phyloP scores from a whole-genome alignment of 2,329 filamentous ascomycete genomes.

The Fusarium heterosporum region DNA sequence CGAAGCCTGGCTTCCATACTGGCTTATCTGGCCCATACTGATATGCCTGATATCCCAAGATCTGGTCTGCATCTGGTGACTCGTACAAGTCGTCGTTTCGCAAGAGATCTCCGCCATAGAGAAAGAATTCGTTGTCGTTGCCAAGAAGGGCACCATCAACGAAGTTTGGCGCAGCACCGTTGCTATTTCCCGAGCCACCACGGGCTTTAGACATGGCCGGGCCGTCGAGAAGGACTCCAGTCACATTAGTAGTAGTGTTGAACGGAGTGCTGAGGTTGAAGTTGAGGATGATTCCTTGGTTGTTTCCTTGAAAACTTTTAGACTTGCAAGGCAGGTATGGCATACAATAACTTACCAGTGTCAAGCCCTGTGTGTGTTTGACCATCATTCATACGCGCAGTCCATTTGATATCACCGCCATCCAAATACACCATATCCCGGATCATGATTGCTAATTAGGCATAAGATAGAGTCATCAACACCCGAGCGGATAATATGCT shows the following conservation, averaged over 20 bases:
- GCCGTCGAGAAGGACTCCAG: constrained; percentile 58
- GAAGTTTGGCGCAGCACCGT: constrained; percentile 67
- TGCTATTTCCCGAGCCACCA: constrained; percentile 61
- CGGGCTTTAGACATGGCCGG: constrained; percentile 59
- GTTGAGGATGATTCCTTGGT: constrained; percentile 64
- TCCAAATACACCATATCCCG: constrained; percentile 74
- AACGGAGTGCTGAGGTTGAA: constrained; percentile 71
- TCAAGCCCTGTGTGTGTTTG: constrained; percentile 39
- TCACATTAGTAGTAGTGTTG: constrained; percentile 63
- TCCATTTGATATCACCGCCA: constrained; percentile 69
- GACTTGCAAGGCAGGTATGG: background rate
- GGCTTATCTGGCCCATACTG: constrained; percentile 61
- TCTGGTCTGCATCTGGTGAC: constrained; percentile 56
- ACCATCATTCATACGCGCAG: constrained; percentile 61
- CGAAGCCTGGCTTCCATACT: constrained; percentile 59
- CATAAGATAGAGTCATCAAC: constrained; percentile 35
- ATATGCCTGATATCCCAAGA: constrained; percentile 65
- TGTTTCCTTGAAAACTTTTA: constrained; percentile 59
- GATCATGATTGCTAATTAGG: constrained; percentile 63
- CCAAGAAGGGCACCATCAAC: constrained; percentile 72
- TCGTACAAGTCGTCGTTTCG: constrained; percentile 50
- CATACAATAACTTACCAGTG: constrained; percentile 57
- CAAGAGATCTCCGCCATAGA: constrained; percentile 70
- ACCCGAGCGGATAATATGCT: constrained; percentile 3
- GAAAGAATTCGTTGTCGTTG: constrained; percentile 71